Evolutionary conservation across 2,329 filamentous ascomycete genomes (phyloP).

Genomic region (Fusarium caatingaense): DNA sequence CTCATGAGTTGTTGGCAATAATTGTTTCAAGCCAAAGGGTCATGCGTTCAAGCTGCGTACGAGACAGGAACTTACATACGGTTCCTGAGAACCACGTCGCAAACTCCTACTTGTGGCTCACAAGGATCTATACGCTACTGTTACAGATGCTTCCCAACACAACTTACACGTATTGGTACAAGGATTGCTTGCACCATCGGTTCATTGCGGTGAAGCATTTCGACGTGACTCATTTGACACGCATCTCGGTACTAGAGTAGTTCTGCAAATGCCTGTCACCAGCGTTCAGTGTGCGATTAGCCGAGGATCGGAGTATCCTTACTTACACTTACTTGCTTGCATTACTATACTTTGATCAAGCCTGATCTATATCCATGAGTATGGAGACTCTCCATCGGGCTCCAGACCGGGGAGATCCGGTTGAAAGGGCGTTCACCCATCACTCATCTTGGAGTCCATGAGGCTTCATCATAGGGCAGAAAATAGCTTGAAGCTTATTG

Average conservation of each 20-base stretch:
- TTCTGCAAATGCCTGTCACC: neutral
- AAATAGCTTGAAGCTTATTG: neutral
- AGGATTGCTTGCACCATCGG: neutral
- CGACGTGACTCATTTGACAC: conserved; percentile 2
- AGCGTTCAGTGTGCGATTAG: neutral
- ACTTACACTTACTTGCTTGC: neutral
- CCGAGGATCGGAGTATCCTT: neutral
- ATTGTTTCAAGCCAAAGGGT: neutral
- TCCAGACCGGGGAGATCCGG: neutral
- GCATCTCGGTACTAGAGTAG: conserved; percentile 1
- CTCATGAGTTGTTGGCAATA: neutral
- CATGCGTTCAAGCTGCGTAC: neutral
- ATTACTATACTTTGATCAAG: neutral
- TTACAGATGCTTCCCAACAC: neutral
- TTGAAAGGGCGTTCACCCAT: neutral
- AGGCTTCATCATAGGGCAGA: neutral
- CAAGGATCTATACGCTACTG: neutral
- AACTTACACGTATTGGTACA: neutral
- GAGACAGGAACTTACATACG: no score
- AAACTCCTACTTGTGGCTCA: neutral
- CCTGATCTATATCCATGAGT: neutral
- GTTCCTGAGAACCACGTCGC: neutral
- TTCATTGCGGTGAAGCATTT: conserved; percentile 1
- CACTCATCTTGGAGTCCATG: neutral
- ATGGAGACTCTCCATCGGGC: neutral